Evolutionary conservation across 768 basidiomycete species (phyloP).

Genomic region (Leccinum uliginosum): DNA sequence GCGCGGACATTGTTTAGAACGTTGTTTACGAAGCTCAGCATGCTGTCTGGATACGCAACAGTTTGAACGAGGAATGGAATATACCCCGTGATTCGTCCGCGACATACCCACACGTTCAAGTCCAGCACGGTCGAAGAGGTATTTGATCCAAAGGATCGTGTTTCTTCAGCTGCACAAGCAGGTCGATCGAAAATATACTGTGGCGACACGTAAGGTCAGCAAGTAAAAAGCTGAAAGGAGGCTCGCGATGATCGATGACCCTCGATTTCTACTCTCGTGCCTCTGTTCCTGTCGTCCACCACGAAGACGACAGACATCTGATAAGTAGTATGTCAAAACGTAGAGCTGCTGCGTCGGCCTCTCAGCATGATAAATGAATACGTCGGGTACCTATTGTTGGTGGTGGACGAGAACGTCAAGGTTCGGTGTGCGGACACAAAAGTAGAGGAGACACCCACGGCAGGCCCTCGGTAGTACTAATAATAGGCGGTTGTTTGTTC

Average conservation of each 20-base stretch:
- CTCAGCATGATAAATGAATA: conserved; percentile 87
- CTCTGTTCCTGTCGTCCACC: conserved; percentile 74
- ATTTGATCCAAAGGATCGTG: conserved; percentile 33
- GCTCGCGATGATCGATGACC: no score
- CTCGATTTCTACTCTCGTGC: no score
- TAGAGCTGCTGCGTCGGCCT: conserved; percentile 81
- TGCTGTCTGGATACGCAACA: conserved; percentile 40
- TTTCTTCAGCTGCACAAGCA: no score
- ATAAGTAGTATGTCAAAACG: conserved; percentile 79
- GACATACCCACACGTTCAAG: conserved; percentile 59
- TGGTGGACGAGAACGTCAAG: conserved; percentile 79
- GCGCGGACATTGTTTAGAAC: conserved; percentile 55
- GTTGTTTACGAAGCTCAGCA: conserved; percentile 50
- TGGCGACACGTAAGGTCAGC: no score
- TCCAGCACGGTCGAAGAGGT: conserved; percentile 52
- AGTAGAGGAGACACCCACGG: conserved; percentile 64
- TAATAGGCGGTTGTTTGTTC: conserved; percentile 20
- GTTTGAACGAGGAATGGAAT: neutral
- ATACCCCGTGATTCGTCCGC: conserved; percentile 40
- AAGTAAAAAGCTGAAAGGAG: no score
- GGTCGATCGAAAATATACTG: no score
- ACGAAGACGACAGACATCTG: conserved; percentile 63
- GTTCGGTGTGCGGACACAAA: conserved; percentile 85
- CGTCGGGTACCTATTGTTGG: conserved; percentile 87
- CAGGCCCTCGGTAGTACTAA: conserved; percentile 47